Conservation (phyloP, 176 grass and related monocot genomes). For the Triticum timopheevii region DNA sequence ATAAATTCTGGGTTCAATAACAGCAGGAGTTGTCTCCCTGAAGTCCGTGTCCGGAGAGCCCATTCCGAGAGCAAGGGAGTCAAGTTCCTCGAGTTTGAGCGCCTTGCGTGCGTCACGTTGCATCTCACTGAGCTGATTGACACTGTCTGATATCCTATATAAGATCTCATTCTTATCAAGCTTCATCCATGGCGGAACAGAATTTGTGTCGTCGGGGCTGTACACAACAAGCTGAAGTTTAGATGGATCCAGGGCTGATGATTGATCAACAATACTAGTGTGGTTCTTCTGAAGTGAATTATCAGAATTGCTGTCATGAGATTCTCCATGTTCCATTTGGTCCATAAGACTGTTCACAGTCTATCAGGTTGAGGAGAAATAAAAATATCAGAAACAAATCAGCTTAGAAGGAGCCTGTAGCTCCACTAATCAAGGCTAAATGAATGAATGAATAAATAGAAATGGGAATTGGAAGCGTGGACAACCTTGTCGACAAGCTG, state of each 20-base stretch:
- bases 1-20: not conserved
- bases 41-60: not conserved
- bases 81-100: not conserved
- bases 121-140: slow-evolving; percentile 10
- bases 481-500: too few species aligned
- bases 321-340: not conserved
- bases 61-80: not conserved
- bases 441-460: not conserved
- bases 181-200: not conserved
- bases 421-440: too few species aligned
- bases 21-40: slow-evolving; percentile 20
- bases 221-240: not conserved
- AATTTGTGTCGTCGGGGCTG: too few species aligned
- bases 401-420: not conserved
- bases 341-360: not conserved
- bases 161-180: not conserved
- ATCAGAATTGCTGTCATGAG: not conserved
- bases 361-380: not conserved
- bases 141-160: not conserved
- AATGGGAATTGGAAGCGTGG: not conserved
- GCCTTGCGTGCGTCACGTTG: not conserved
- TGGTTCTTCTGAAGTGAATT: not conserved
- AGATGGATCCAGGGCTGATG: not conserved
- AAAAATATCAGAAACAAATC: not conserved
- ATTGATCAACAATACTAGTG: not conserved